A percentile compares a stretch with the other conserved stretches of the same genome.
Evolutionary conservation across 441 rosid species (phyloP).

Genomic region (Flueggea neowawraea): DNA sequence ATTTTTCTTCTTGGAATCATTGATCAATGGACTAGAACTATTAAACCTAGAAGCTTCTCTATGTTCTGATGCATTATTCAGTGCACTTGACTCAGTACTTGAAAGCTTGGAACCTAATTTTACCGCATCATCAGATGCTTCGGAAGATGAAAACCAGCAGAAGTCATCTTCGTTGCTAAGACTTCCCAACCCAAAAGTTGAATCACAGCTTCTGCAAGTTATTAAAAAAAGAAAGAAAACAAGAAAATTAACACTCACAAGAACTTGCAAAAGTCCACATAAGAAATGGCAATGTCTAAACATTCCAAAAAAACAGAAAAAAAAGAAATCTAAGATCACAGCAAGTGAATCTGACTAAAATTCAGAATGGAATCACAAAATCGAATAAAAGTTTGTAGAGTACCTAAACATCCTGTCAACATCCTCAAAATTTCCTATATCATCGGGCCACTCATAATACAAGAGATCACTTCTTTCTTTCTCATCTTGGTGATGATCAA

Average conservation of each 20-base stretch:
- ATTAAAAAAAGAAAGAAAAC: slow-evolving; percentile 1
- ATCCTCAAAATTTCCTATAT: slow-evolving; percentile 86
- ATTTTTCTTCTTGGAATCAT: slow-evolving; percentile 30
- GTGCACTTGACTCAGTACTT: slow-evolving; percentile 21
- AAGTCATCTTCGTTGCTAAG: slow-evolving; percentile 61
- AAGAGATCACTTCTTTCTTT: slow-evolving; percentile 60
- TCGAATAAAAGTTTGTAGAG: slow-evolving; percentile 1
- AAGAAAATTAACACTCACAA: not conserved
- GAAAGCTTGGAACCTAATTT: slow-evolving; percentile 38
- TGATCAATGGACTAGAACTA: slow-evolving; percentile 30
- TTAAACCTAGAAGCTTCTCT: slow-evolving; percentile 35
- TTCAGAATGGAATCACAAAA: slow-evolving; percentile 1
- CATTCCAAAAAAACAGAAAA: not conserved
- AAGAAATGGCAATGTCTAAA: not conserved
- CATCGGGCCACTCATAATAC: slow-evolving; percentile 71
- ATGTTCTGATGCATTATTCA: slow-evolving; percentile 33
- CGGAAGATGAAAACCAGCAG: slow-evolving; percentile 73
- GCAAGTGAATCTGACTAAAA: not conserved
- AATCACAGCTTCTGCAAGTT: slow-evolving; percentile 72
- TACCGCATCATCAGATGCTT: slow-evolving; percentile 45
- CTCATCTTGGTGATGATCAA: slow-evolving; percentile 46
- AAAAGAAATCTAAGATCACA: not conserved
- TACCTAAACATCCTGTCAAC: slow-evolving; percentile 93
- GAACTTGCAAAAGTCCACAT: not conserved
- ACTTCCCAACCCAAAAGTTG: slow-evolving; percentile 69